phyloP scores from a whole-genome alignment of 192 early-diverging fungal species.

The Linnemannia exigua region DNA sequence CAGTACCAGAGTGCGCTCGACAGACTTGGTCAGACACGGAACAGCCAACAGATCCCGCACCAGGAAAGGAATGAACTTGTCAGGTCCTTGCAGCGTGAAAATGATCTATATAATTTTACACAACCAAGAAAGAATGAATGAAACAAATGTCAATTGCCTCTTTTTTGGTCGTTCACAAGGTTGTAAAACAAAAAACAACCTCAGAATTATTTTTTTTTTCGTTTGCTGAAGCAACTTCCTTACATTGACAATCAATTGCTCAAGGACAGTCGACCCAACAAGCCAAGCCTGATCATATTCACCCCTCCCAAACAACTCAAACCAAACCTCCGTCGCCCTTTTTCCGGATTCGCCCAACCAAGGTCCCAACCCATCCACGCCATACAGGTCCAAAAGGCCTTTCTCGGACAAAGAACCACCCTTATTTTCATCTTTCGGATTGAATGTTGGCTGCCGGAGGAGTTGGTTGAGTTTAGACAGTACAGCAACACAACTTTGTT shows the following conservation, averaged over 20 bases:
- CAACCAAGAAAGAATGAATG: background rate
- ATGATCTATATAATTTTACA: constrained; percentile 17
- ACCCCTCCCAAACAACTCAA: constrained; percentile 13
- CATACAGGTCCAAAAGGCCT: background rate
- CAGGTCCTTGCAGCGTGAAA: constrained; percentile 29
- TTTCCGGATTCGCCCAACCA: constrained; percentile 15
- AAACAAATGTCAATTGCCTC: background rate
- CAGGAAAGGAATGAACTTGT: constrained; percentile 40
- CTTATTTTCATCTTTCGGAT: too few relatives aligned
- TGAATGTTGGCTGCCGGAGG: background rate
- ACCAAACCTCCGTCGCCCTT: constrained; percentile 25
- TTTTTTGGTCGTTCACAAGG: background rate
- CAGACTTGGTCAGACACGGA: constrained; percentile 21
- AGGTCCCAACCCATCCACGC: background rate
- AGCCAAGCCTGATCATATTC: constrained; percentile 44
- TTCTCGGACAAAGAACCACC: background rate
- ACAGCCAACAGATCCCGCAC: constrained; percentile 34
- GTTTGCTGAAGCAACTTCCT: too few relatives aligned
- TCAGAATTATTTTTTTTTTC: too few relatives aligned
- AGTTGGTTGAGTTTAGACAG: background rate
- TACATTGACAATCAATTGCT: constrained; percentile 49
- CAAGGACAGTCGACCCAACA: constrained; percentile 44
- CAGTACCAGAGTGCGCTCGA: constrained; percentile 28
- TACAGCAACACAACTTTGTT: background rate
- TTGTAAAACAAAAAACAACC: background rate